Evolutionary conservation across 2,329 filamentous ascomycete genomes (phyloP).

Genomic region (Coniella vitis): DNA sequence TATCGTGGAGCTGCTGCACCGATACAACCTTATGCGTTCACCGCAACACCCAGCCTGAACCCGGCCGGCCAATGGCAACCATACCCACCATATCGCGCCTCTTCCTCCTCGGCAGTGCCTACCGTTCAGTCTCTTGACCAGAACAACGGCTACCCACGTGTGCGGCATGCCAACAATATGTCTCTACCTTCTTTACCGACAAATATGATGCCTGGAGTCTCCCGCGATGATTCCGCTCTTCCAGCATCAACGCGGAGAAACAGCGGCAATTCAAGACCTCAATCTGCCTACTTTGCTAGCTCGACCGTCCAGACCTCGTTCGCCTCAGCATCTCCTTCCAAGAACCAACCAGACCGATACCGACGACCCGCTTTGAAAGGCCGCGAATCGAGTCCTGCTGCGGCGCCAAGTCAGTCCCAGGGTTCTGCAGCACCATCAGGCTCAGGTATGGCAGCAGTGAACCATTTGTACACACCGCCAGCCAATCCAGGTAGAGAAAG

Average conservation of each 20-base stretch:
- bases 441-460: constrained; percentile 47
- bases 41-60: constrained; percentile 59
- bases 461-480: constrained; percentile 46
- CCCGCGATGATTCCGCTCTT: constrained; percentile 47
- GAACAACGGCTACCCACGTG: constrained; percentile 21
- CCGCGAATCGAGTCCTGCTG: constrained; percentile 37
- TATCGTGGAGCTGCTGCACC: constrained; percentile 53
- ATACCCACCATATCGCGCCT: constrained; percentile 39
- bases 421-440: constrained; percentile 40
- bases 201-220: constrained; percentile 32
- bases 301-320: constrained; percentile 42
- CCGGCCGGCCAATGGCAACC: constrained; percentile 47
- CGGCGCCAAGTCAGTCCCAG: constrained; percentile 24
- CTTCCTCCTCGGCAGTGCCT: constrained; percentile 38
- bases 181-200: constrained; percentile 35
- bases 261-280: constrained; percentile 33
- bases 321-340: constrained; percentile 52
- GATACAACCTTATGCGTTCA: constrained; percentile 73
- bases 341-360: constrained; percentile 77
- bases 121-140: constrained; percentile 33
- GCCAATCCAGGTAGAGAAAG: constrained; percentile 27
- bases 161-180: constrained; percentile 29
- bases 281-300: constrained; percentile 33
- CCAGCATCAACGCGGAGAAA: constrained; percentile 35
- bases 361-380: constrained; percentile 57